These are phyloP conservation scores for Aspergillus mulundensis DNA, from an alignment of 495 filamentous ascomycete genomes.

Conservation along the genomic window DNA sequence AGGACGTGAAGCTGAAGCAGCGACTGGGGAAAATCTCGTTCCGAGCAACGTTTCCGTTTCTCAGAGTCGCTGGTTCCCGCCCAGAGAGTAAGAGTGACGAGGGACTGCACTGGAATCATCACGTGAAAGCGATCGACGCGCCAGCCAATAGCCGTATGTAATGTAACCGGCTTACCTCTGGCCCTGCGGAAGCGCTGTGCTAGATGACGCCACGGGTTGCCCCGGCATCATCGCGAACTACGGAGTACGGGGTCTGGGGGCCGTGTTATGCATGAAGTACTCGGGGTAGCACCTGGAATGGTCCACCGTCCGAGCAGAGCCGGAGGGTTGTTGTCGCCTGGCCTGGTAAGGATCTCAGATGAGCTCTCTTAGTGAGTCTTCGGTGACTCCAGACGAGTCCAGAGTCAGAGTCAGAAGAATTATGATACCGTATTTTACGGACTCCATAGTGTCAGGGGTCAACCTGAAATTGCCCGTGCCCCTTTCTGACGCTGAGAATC, in stretches of 20 bases:
- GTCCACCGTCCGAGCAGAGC: not conserved
- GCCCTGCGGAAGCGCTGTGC: conserved; percentile 8
- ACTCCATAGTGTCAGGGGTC: conserved; percentile 18
- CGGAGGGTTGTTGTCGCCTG: not conserved
- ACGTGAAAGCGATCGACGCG: not conserved
- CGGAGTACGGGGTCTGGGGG: not conserved
- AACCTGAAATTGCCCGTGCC: conserved; percentile 1
- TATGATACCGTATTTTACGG: conserved; percentile 13
- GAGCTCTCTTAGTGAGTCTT: not conserved
- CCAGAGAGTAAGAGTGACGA: conserved; percentile 11
- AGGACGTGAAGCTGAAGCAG: conserved; percentile 10
- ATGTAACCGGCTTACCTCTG: conserved; percentile 11
- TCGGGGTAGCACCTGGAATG: not conserved
- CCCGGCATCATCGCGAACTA: not conserved
- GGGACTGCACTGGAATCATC: not conserved
- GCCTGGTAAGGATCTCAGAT: not conserved
- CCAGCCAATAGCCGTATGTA: conserved; percentile 11
- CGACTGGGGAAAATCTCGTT: conserved; percentile 11
- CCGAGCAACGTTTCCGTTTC: not conserved
- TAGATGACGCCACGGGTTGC: conserved; percentile 17
- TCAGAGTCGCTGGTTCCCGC: not conserved
- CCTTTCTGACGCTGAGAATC: conserved; percentile 7
- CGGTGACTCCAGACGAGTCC: too few relatives aligned
- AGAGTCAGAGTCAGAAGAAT: not conserved
- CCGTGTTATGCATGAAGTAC: not conserved